These are phyloP conservation scores for Cicer bijugum DNA, from an alignment of 306 rosid genomes.

Conservation along the genomic window DNA sequence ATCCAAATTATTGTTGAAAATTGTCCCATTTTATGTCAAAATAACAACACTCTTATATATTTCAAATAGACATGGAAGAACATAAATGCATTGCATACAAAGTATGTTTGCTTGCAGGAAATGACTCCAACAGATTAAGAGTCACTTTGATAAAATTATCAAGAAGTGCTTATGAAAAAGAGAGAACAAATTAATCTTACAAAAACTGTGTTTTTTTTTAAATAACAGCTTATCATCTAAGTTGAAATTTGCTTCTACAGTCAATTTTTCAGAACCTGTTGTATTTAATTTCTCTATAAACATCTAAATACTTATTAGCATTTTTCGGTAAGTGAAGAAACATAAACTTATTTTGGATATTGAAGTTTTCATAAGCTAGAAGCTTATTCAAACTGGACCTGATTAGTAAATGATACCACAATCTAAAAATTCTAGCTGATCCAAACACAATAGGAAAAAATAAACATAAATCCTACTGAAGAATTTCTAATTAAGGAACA, in stretches of 20 bases:
- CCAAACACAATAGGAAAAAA: slow-evolving; percentile 1
- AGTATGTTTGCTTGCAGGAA: too few species aligned
- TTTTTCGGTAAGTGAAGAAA: neutral
- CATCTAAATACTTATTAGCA: neutral
- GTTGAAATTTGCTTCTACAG: too few species aligned
- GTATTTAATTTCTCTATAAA: neutral
- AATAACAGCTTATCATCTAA: too few species aligned
- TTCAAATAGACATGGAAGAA: neutral
- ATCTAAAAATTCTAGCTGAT: slow-evolving; percentile 19
- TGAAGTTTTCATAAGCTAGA: neutral
- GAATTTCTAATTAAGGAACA: neutral
- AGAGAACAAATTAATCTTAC: too few species aligned
- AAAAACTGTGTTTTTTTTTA: too few species aligned
- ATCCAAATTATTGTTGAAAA: too few species aligned
- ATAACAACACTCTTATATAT: neutral
- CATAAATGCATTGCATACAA: slow-evolving; percentile 12
- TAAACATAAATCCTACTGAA: neutral
- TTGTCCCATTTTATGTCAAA: too few species aligned
- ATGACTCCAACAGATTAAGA: too few species aligned
- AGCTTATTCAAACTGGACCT: neutral
- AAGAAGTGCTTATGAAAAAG: too few species aligned
- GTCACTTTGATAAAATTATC: too few species aligned
- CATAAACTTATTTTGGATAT: neutral
- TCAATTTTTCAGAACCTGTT: too few species aligned
- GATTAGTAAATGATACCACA: slow-evolving; percentile 22